phyloP scores from a whole-genome alignment of 2,329 filamentous ascomycete genomes.

The Colletotrichum liriopes region DNA sequence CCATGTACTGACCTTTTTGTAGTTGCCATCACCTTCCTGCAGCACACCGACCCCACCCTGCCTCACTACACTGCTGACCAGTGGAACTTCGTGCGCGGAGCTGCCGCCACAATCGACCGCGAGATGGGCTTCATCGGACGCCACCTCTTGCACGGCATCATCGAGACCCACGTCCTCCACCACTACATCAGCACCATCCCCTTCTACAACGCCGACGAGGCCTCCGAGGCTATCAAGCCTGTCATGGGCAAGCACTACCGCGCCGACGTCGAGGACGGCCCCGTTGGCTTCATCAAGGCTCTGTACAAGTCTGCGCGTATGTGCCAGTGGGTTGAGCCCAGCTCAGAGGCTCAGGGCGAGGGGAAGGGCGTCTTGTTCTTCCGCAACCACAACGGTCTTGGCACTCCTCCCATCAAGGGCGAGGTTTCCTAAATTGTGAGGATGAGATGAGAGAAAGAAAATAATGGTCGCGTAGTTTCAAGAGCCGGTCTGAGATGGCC shows the following conservation, averaged over 20 bases:
- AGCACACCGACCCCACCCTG: slow-evolving; percentile 95
- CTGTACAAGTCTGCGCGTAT: slow-evolving; percentile 85
- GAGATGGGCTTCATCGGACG: slow-evolving; percentile 98
- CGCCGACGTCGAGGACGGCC: slow-evolving; percentile 81
- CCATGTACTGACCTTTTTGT: slow-evolving; percentile 24
- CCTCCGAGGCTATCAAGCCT: slow-evolving; percentile 74
- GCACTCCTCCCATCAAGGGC: slow-evolving; percentile 60
- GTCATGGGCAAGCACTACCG: slow-evolving; percentile 98
- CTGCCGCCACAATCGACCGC: slow-evolving; percentile 95
- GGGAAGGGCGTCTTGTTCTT: slow-evolving; percentile 92
- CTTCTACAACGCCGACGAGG: slow-evolving; percentile 78
- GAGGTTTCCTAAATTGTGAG: slow-evolving; percentile 10
- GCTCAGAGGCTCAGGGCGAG: slow-evolving; percentile 83
- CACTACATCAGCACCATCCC: slow-evolving; percentile 97
- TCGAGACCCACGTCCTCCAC: slow-evolving; percentile 98
- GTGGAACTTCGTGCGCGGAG: slow-evolving; percentile 95
- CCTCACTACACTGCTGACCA: slow-evolving; percentile 90
- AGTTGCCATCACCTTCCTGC: slow-evolving; percentile 98
- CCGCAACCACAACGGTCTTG: slow-evolving; percentile 93
- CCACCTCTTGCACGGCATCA: slow-evolving; percentile 92
- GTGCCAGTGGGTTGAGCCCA: slow-evolving; percentile 99
- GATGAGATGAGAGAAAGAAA: not conserved
- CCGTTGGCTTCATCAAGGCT: slow-evolving; percentile 86
- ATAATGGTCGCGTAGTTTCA: slow-evolving; percentile 14
- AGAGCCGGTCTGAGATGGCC: slow-evolving; percentile 26